Evolutionary conservation across 176 grass and related monocot species (phyloP), one percentile per base, ranked within the genome.

Genomic region (Panicum miliaceum): DNA sequence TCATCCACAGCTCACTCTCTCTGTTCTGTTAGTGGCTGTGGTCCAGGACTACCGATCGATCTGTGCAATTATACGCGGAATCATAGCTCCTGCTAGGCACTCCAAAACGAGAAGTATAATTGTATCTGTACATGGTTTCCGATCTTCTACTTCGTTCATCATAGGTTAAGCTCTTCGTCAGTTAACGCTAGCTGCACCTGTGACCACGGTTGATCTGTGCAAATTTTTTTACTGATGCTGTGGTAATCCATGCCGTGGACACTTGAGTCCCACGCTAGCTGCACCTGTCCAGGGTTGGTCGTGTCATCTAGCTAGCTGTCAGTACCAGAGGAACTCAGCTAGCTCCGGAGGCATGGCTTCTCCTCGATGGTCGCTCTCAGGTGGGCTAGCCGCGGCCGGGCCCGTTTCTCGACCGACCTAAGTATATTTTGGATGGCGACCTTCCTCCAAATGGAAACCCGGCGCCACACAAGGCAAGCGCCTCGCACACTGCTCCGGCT

Each of bases 371-470:
- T 80, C 62, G 38, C 81, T 92, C 59, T 80, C 67, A 56, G 36
- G 72, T 36, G 22, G 20, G 25, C 76, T 26, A 25, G 11, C 53
- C 34, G 58, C n/a, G 52, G 64, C 13, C 80, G 82, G 84, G 41
- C 81, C 73, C 70, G 25, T 81, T 59, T 61, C 81, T 75, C 63
- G 73, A 92, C 89, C 81, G 91, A 93, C 88, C 91, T 9, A 88
- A 92, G 85, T 91, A 84, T 86, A 72, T 82, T 87, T 94, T 82
- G 0, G 83, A 90, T 43, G 58, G 67, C 40, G 94, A 92, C 92
- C 56, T 46, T 92, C 81, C 94, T 87, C 92, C 88, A 84, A 90
- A 92, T 89, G 84, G 77, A 90, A 87, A 83, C 29, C 85, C 82
- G 71, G 84, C 82, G 43, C 41, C 47, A 83, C 83, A 77, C 65